These are phyloP conservation scores for Punica granatum DNA, from an alignment of 345 rosid genomes.

Conservation along the genomic window DNA sequence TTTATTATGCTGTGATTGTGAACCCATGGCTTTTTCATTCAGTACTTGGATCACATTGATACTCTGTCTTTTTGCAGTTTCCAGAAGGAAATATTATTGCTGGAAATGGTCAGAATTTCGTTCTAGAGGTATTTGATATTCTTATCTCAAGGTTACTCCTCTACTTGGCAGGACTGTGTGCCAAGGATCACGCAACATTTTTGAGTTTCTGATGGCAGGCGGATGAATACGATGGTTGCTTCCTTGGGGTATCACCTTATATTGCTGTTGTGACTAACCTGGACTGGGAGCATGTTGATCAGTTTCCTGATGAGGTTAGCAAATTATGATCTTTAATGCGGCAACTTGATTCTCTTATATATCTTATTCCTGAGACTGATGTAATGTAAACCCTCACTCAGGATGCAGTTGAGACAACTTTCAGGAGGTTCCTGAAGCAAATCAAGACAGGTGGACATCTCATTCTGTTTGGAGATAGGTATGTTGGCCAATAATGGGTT, in stretches of 20 bases:
- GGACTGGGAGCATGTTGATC: slow-evolving; percentile 33
- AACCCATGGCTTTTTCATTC: not conserved
- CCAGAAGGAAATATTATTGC: slow-evolving; percentile 18
- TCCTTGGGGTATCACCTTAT: slow-evolving; percentile 26
- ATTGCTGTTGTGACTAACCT: slow-evolving; percentile 29
- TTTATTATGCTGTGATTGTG: not conserved
- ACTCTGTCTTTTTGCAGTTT: slow-evolving; percentile 19
- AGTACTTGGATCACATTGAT: not conserved
- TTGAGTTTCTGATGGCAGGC: slow-evolving; percentile 17
- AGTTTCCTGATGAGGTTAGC: slow-evolving; percentile 26
- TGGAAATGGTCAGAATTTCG: slow-evolving; percentile 23
- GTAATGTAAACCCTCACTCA: not conserved
- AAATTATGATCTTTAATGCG: not conserved
- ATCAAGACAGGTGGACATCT: not conserved
- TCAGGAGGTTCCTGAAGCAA: not conserved
- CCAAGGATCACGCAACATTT: not conserved
- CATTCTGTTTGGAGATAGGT: slow-evolving; percentile 4
- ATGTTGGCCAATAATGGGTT: not conserved
- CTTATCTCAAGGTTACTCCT: not conserved
- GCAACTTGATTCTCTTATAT: not conserved
- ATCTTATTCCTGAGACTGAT: not conserved
- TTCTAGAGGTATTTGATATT: slow-evolving; percentile 22
- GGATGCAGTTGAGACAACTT: not conserved
- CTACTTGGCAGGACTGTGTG: not conserved
- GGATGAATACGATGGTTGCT: slow-evolving; percentile 33